A percentile compares a stretch with the other conserved stretches of the same genome.
Conservation (phyloP, 2,329 filamentous ascomycete species). For the Claviceps sp. region DNA sequence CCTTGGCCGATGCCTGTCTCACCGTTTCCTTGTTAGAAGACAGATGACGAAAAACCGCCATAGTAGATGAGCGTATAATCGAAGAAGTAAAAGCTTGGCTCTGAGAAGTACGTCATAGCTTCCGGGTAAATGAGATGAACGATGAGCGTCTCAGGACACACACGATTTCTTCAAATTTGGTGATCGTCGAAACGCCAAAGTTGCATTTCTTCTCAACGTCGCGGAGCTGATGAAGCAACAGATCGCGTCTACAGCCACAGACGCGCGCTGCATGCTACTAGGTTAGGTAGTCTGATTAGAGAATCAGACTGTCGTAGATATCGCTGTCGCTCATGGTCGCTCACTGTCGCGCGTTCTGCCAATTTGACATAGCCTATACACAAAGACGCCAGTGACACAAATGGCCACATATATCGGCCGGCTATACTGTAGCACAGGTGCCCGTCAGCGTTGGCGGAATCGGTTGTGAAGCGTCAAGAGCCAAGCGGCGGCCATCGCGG, state of each 20-base stretch:
- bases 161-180: not conserved
- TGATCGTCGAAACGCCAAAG: not conserved
- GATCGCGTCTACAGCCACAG: not conserved
- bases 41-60: not conserved
- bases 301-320: not conserved
- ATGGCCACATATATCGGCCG: not conserved
- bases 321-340: not conserved
- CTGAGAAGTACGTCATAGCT: not conserved
- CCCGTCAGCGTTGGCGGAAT: not conserved
- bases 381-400: not conserved
- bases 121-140: not conserved
- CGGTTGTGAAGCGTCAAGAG: not conserved
- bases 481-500: not conserved
- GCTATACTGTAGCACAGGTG: not conserved
- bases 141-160: not conserved
- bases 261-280: not conserved
- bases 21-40: not conserved
- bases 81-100: not conserved
- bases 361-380: not conserved
- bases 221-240: not conserved
- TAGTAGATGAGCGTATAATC: not conserved
- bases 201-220: not conserved
- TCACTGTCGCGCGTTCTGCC: not conserved
- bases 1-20: not conserved
- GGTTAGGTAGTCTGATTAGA: not conserved